These are phyloP conservation scores for Aspergillus tubingensis DNA, from an alignment of 2,329 filamentous ascomycete species.

Conservation along the genomic window DNA sequence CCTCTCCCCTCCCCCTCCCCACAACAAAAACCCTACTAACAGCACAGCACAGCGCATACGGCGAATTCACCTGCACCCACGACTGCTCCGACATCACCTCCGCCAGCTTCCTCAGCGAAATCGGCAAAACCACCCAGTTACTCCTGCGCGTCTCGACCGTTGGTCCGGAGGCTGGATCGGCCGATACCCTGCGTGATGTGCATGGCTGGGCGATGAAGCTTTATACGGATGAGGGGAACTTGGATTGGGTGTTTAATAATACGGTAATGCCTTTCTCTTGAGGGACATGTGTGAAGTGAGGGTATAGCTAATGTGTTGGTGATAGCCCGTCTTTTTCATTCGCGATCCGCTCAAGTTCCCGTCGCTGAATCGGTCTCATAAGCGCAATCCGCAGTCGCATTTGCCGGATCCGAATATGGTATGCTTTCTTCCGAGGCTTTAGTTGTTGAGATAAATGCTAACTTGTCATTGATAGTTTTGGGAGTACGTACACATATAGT, in stretches of 20 bases:
- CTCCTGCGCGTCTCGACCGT: neutral
- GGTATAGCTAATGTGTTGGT: neutral
- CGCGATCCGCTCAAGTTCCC: conserved; percentile 10
- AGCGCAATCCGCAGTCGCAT: neutral
- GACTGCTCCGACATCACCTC: neutral
- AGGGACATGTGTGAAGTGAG: no score
- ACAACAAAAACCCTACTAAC: neutral
- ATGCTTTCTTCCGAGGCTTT: no score
- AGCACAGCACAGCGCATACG: neutral
- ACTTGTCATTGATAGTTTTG: neutral
- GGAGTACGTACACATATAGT: neutral
- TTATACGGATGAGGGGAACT: neutral
- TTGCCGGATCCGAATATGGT: neutral
- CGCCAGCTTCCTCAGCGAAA: neutral
- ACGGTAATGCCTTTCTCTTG: neutral
- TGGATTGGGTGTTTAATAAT: conserved; percentile 3
- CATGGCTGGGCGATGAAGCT: conserved; percentile 1
- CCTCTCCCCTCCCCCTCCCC: neutral
- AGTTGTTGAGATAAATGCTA: neutral
- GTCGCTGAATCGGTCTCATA: conserved; percentile 5
- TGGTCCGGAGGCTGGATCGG: neutral
- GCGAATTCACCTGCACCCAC: neutral
- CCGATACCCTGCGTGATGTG: neutral
- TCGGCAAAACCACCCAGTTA: neutral
- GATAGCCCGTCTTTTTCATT: conserved; percentile 13